Evolutionary conservation across 139 green algal genomes (phyloP), one percentile per base, ranked within the genome.

Genomic region (Dunaliella primolecta): DNA sequence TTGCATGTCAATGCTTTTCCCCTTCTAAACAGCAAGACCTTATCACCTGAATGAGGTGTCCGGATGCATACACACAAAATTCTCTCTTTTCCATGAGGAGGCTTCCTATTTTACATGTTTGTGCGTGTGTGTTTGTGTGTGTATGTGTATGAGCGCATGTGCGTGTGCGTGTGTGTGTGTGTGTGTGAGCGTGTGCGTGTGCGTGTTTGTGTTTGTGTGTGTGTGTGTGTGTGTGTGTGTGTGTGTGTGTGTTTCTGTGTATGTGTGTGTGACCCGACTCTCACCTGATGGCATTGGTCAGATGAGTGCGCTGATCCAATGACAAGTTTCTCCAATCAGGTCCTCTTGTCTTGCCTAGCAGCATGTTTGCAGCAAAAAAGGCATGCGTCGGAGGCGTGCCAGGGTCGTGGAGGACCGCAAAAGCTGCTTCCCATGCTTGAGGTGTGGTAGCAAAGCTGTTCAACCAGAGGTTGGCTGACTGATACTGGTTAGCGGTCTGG

Each of bases 261-360:
- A 15, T 64, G 46, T 64, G 46, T 64, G 46, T 64, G 46, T 64
- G 46, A n/a, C n/a, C n/a, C n/a, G n/a, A n/a, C n/a, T n/a, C 15
- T 77, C 30, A 80, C 75, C 75, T 80, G 75, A 80, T 80, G 75
- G 75, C 75, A 27, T 32, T 38, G 27, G 75, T n/a, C 29, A 80
- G 29, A 1, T 80, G 75, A 20, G n/a, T n/a, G 11, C 75, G 2
- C n/a, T 27, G 32, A 27, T 80, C 75, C 11, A 37, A 11, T 33
- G 75, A 27, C 75, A 80, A 30, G 29, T n/a, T 80, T 29, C 33
- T 32, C 75, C 75, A 80, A 15, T 80, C 75, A 38, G 75, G n/a
- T n/a, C n/a, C 33, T 80, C 75, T 36, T 15, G 75, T 36, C 33
- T 80, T 80, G 29, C 24, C 27, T 1, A 80, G 75, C 29, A 80